Base-by-base conservation (phyloP, 148 eudicot genomes). In the Rhododendron molle region DNA sequence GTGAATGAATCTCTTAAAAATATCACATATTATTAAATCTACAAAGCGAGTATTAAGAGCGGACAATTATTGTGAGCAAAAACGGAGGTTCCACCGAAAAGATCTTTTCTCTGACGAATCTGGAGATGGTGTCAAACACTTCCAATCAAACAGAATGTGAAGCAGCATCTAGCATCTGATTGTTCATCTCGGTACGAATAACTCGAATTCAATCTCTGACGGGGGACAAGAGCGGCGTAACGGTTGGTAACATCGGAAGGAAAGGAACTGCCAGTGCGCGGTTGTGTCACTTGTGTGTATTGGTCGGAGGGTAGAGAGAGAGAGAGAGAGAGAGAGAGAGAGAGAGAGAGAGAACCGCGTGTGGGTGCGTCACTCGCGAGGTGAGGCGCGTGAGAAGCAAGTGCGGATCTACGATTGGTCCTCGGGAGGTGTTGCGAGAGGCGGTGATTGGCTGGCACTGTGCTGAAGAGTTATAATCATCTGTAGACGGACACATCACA, bases 191-290 rank as follows among this genome's bases (percentile, higher is more conserved):
- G 1, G 1, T 0, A 6, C 44, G 44, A 5, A 40, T 0, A 7
- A 40, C 7, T 40, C 43, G 0, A 40, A 40, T 40, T 40, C 0
- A 0, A 40, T 40, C 7, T 40, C 7, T 5, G 7, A 6, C 8
- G 7, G 43, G 44, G 8, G 44, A 40, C 44, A 6, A 40, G 44
- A 40, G 44, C 44, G 6, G 7, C 44, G 44, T 40, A 40, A 40
- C 7, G 44, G 44, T 40, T 40, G 44, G 44, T 40, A 40, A 50
- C 85, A 76, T 83, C 82, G 28, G 77, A 60, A 50, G 56, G 56
- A 50, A 77, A 78, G 85, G 88, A 85, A 86, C 85, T 76, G 85
- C 76, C 78, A 50, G 71, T 32, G 10, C 26, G 67, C 1, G 67
- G 28, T 6, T 6, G 7, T 32, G 32, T 32, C n/a, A n/a, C n/a